A percentile compares a stretch with the other conserved stretches of the same genome.
Conservation (phyloP, 345 rosid genomes). For the Alliaria petiolata region DNA sequence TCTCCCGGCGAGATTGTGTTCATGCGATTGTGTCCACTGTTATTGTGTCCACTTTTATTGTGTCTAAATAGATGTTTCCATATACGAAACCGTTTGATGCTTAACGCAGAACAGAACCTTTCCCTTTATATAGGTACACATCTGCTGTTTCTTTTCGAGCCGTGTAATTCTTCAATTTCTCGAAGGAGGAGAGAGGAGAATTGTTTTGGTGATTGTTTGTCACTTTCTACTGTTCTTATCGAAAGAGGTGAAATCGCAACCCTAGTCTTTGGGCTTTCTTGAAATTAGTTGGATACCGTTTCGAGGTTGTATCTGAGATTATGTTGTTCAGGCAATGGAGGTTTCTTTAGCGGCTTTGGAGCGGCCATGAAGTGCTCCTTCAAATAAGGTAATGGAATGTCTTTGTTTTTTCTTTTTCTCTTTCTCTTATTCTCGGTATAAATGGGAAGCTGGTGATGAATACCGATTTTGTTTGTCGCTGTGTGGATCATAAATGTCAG, state of each 20-base stretch:
- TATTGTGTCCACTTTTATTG: too few relatives aligned
- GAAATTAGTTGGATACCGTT: background rate
- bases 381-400: slow-evolving; percentile 61
- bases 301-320: slow-evolving; percentile 32
- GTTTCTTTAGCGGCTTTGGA: slow-evolving; percentile 79
- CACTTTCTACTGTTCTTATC: slow-evolving; percentile 13
- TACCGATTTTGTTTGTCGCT: background rate
- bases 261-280: background rate
- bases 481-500: background rate
- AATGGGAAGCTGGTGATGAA: background rate
- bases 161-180: background rate
- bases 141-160: background rate
- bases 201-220: slow-evolving; percentile 15
- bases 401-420: background rate
- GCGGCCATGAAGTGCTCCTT: slow-evolving; percentile 65
- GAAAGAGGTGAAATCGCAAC: slow-evolving; percentile 20
- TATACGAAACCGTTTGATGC: too few relatives aligned
- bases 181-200: background rate
- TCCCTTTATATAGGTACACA: too few relatives aligned
- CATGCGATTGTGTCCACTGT: too few relatives aligned
- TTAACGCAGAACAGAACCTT: too few relatives aligned
- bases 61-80: too few relatives aligned
- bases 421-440: background rate
- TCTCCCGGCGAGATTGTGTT: too few relatives aligned
- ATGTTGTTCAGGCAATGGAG: slow-evolving; percentile 58